Conservation (phyloP, 2,329 filamentous ascomycete species). For the Verticillium alfalfae region DNA sequence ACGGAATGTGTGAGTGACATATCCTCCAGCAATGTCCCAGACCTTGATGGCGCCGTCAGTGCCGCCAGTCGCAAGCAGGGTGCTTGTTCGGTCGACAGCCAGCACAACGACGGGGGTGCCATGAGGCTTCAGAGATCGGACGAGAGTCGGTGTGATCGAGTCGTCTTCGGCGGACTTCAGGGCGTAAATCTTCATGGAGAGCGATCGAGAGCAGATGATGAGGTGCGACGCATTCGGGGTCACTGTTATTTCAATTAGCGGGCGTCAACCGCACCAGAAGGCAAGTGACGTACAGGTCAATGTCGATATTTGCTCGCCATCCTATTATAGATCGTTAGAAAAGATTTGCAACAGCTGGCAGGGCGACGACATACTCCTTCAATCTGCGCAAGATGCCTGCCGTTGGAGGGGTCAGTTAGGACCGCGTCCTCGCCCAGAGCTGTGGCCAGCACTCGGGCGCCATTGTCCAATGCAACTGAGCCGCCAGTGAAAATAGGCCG, state of each 20-base stretch:
- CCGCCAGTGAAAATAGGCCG: conserved; percentile 94
- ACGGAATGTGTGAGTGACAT: conserved; percentile 90
- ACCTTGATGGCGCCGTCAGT: conserved; percentile 94
- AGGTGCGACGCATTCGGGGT: conserved; percentile 85
- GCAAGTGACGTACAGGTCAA: conserved; percentile 5
- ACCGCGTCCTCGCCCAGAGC: conserved; percentile 89
- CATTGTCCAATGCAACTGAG: conserved; percentile 74
- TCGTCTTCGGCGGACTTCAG: conserved; percentile 56
- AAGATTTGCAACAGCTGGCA: conserved; percentile 4
- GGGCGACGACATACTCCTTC: conserved; percentile 62
- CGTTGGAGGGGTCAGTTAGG: conserved; percentile 77
- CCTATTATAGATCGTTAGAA: conserved; percentile 39
- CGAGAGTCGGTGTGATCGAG: conserved; percentile 59
- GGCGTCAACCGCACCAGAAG: background rate
- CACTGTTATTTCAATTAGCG: conserved; percentile 43
- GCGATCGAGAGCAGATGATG: conserved; percentile 86
- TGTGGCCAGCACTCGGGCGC: conserved; percentile 77
- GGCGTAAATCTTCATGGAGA: conserved; percentile 88
- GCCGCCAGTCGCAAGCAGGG: conserved; percentile 84
- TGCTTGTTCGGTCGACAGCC: conserved; percentile 80
- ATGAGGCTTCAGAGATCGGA: conserved; percentile 84
- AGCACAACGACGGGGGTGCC: conserved; percentile 83
- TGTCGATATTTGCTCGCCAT: conserved; percentile 75
- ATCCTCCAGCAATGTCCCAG: conserved; percentile 90
- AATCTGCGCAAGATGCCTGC: conserved; percentile 74